These are phyloP conservation scores for Licmophora abbreviata DNA, from an alignment of 108 stramenopile species.

Conservation along the genomic window DNA sequence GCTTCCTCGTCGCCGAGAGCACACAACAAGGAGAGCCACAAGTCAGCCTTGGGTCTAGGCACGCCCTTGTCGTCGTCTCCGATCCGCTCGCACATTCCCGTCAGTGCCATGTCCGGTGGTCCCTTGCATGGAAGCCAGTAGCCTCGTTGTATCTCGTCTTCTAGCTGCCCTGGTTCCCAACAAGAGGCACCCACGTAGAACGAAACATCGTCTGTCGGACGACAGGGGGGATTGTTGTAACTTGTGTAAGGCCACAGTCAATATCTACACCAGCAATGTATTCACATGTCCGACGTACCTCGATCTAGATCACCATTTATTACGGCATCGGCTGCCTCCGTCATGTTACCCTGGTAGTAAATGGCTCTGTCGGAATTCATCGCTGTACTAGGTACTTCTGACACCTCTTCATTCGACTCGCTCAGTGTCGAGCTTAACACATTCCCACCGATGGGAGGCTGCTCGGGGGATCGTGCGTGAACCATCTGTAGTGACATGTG, in stretches of 20 bases:
- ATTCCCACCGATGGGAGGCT: constrained; percentile 42
- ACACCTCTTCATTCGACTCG: too few relatives aligned
- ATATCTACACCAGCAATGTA: too few relatives aligned
- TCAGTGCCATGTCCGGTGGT: constrained; percentile 55
- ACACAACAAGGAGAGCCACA: constrained; percentile 80
- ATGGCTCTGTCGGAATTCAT: constrained; percentile 35
- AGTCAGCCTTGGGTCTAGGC: constrained; percentile 51
- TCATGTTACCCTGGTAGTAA: constrained; percentile 58
- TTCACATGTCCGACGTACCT: constrained; percentile 13
- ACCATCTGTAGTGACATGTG: constrained; percentile 73
- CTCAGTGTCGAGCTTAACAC: constrained; percentile 26
- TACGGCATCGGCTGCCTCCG: constrained; percentile 57
- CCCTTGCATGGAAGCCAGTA: constrained; percentile 73
- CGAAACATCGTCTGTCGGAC: constrained; percentile 42
- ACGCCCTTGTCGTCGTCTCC: constrained; percentile 13
- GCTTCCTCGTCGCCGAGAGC: constrained; percentile 69
- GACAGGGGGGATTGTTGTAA: too few relatives aligned
- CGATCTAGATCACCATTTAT: constrained; percentile 34
- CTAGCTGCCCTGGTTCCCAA: constrained; percentile 70
- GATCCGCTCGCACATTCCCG: constrained; percentile 52
- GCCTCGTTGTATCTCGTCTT: constrained; percentile 68
- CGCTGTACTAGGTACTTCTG: constrained; percentile 20
- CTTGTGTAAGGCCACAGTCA: too few relatives aligned
- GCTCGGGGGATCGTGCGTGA: constrained; percentile 16
- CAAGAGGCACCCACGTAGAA: constrained; percentile 73